Evolutionary conservation across 129 eudicot species (phyloP).

Genomic region (Sambucus nigra): DNA sequence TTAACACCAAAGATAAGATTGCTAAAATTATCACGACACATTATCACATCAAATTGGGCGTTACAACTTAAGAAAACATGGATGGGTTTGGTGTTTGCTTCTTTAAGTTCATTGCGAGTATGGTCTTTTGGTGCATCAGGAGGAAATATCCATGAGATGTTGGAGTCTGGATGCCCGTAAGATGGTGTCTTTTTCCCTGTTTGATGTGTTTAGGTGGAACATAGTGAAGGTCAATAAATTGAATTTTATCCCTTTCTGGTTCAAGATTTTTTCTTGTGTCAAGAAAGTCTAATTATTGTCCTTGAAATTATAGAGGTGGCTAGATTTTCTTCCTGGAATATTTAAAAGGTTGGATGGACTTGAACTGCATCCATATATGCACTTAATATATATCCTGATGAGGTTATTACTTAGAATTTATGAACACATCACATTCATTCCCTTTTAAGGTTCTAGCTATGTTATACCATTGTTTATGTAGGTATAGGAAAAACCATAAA

Average conservation of each 20-base stretch:
- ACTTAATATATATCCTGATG: background rate
- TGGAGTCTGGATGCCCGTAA: background rate
- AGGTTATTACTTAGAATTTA: background rate
- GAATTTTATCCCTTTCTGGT: background rate
- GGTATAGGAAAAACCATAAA: slow-evolving; percentile 96
- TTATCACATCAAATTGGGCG: no score
- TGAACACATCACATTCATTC: background rate
- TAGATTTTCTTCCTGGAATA: background rate
- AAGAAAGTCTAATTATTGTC: no score
- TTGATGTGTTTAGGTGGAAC: background rate
- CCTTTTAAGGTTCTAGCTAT: background rate
- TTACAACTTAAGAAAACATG: background rate
- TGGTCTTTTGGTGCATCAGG: background rate
- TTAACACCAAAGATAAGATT: no score
- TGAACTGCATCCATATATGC: background rate
- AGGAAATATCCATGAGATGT: background rate
- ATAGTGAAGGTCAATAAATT: background rate
- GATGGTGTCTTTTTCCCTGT: background rate
- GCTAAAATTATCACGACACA: no score
- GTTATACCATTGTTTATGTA: slow-evolving; percentile 17
- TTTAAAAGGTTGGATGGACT: background rate
- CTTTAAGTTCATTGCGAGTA: background rate
- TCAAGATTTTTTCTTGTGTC: background rate
- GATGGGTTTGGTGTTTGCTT: background rate
- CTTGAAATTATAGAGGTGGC: background rate